phyloP scores from a whole-genome alignment of 805 yeast species.

The Cyberlindnera americana region DNA sequence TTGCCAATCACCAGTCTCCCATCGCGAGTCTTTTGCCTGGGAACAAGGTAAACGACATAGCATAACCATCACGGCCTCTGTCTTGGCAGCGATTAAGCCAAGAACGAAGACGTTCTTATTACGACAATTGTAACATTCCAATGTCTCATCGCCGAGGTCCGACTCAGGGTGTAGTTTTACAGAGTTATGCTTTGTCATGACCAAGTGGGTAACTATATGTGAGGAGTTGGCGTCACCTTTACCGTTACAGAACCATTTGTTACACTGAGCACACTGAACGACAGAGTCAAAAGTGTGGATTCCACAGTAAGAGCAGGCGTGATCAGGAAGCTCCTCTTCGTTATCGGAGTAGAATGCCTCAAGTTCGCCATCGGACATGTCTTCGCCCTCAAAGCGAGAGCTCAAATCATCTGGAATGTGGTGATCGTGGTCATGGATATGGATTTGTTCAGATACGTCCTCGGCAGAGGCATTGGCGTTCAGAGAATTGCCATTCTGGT shows the following conservation, averaged over 20 bases:
- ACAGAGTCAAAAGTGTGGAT: conserved; percentile 60
- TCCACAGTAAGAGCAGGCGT: conserved; percentile 71
- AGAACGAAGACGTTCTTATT: conserved; percentile 71
- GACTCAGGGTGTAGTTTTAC: conserved; percentile 77
- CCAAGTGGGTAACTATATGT: conserved; percentile 84
- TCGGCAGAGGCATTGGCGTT: not conserved
- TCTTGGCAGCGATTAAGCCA: conserved; percentile 85
- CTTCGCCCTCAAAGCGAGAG: conserved; percentile 6
- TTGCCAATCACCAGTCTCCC: conserved; percentile 91
- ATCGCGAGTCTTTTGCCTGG: conserved; percentile 64
- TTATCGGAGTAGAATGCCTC: conserved; percentile 19
- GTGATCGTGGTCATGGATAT: no score
- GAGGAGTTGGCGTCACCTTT: conserved; percentile 49
- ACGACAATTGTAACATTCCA: conserved; percentile 93
- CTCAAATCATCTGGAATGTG: conserved; percentile 4
- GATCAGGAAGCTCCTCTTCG: conserved; percentile 31
- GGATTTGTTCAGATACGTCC: not conserved
- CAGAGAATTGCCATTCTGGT: conserved; percentile 3
- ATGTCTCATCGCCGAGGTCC: conserved; percentile 78
- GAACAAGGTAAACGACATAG: conserved; percentile 89
- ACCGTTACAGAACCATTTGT: conserved; percentile 88
- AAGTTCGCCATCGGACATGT: conserved; percentile 13
- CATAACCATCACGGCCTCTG: conserved; percentile 81
- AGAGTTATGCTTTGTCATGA: conserved; percentile 69
- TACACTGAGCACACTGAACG: conserved; percentile 71